Conservation (phyloP, 2,329 filamentous ascomycete species). For the Sphaerostilbella broomeana region DNA sequence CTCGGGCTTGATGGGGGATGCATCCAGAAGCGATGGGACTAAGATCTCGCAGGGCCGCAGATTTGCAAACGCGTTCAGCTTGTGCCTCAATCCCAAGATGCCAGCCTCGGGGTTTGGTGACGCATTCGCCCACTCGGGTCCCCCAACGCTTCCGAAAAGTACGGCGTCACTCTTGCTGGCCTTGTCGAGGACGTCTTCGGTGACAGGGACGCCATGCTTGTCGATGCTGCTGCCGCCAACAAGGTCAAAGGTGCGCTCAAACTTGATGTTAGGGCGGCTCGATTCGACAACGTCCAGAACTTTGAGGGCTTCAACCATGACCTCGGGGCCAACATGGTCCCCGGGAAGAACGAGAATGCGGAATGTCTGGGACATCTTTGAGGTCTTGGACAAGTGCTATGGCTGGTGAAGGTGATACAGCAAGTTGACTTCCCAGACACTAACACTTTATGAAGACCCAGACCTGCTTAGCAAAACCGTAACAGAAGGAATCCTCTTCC, state of each 20-base stretch:
- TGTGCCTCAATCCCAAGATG: conserved; percentile 33
- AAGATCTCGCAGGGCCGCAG: conserved; percentile 42
- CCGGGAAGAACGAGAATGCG: conserved; percentile 38
- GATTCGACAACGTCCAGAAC: conserved; percentile 37
- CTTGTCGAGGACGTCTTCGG: conserved; percentile 35
- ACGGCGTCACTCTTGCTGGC: conserved; percentile 37
- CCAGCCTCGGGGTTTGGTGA: conserved; percentile 40
- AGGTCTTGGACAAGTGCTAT: too few species aligned
- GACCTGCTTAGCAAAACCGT: too few species aligned
- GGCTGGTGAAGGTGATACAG: too few species aligned
- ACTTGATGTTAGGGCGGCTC: conserved; percentile 24
- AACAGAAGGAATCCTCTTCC: too few species aligned
- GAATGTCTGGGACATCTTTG: conserved; percentile 17
- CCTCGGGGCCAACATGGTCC: conserved; percentile 42
- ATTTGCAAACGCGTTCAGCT: conserved; percentile 43
- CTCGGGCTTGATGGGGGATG: conserved; percentile 39
- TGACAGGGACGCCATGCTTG: conserved; percentile 38
- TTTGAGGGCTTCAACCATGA: conserved; percentile 39
- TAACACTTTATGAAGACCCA: too few species aligned
- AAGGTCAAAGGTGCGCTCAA: conserved; percentile 23
- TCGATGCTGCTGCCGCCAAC: conserved; percentile 36
- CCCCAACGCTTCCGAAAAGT: conserved; percentile 42
- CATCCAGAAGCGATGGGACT: conserved; percentile 32
- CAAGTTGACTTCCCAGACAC: too few species aligned
- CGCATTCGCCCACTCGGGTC: conserved; percentile 37